These are phyloP conservation scores for Fusarium sarcochroum DNA, from an alignment of 2,329 filamentous ascomycete species.

Conservation along the genomic window DNA sequence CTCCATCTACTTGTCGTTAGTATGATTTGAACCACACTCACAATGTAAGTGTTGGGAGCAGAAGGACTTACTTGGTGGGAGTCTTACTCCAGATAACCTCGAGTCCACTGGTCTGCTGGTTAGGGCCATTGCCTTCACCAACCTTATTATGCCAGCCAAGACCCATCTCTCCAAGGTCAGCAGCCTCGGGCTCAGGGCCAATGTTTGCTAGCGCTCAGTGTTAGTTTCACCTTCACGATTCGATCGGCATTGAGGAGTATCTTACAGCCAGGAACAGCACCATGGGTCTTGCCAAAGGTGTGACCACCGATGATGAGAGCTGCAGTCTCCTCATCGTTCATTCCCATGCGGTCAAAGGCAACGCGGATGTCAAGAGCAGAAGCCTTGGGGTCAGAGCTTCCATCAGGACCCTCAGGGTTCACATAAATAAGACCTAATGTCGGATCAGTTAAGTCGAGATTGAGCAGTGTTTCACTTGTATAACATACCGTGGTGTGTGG, in stretches of 20 bases:
- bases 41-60: fast-evolving
- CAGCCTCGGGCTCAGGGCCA: slow-evolving; percentile 76
- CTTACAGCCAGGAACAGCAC: slow-evolving; percentile 71
- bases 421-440: slow-evolving; percentile 79
- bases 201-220: slow-evolving; percentile 61
- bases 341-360: slow-evolving; percentile 84
- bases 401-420: slow-evolving; percentile 84
- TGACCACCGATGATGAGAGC: slow-evolving; percentile 85
- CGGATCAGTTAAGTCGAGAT: background rate
- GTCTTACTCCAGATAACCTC: slow-evolving; percentile 86
- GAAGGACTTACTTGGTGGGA: slow-evolving; percentile 67
- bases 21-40: background rate
- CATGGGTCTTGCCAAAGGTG: slow-evolving; percentile 86
- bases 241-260: fast-evolving
- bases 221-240: background rate
- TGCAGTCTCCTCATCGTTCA: slow-evolving; percentile 87
- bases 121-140: slow-evolving; percentile 75
- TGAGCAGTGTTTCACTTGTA: background rate
- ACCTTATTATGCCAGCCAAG: slow-evolving; percentile 79
- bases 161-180: slow-evolving; percentile 75
- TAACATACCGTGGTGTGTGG: slow-evolving; percentile 66
- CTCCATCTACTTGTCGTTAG: slow-evolving; percentile 66
- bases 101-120: slow-evolving; percentile 82
- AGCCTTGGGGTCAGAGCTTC: slow-evolving; percentile 76
- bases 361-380: slow-evolving; percentile 79